Conservation (phyloP, 768 basidiomycete genomes). For the Cystobasidium tubakii region DNA sequence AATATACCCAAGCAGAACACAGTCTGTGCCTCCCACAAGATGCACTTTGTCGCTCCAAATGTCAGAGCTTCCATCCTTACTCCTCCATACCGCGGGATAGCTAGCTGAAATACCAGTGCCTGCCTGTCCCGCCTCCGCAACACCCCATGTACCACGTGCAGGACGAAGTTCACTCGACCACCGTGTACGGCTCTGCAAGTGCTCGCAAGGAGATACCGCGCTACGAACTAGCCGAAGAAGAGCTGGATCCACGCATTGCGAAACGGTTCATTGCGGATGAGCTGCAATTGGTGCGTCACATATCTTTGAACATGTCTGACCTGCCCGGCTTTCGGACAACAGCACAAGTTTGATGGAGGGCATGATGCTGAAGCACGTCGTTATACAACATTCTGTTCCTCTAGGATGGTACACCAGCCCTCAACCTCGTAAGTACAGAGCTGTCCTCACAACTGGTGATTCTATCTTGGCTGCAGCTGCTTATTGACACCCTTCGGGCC, state of each 20-base stretch:
- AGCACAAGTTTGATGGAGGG: too few relatives aligned
- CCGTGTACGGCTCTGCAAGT: conserved; percentile 20
- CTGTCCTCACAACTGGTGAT: background rate
- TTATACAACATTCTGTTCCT: background rate
- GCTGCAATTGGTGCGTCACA: conserved; percentile 25
- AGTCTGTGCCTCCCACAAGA: background rate
- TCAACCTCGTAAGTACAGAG: conserved; percentile 36
- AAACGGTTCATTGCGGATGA: conserved; percentile 33
- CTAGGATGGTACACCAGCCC: conserved; percentile 41
- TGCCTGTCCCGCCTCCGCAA: background rate
- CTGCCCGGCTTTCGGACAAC: too few relatives aligned
- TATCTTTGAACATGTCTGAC: background rate
- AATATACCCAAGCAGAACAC: background rate
- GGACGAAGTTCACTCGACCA: conserved; percentile 18
- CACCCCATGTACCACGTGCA: conserved; percentile 2
- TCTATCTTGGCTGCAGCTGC: background rate
- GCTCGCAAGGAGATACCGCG: conserved; percentile 32
- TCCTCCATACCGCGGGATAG: background rate
- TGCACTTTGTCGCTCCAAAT: background rate
- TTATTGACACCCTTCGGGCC: background rate
- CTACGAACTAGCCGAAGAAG: conserved; percentile 31
- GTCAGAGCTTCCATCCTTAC: background rate
- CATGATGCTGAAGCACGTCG: background rate
- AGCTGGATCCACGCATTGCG: conserved; percentile 27
- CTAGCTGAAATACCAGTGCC: too few relatives aligned